A percentile compares a stretch with the other conserved stretches of the same genome.
Conservation (phyloP, 2,329 filamentous ascomycete species). For the Fusarium euwallaceae region DNA sequence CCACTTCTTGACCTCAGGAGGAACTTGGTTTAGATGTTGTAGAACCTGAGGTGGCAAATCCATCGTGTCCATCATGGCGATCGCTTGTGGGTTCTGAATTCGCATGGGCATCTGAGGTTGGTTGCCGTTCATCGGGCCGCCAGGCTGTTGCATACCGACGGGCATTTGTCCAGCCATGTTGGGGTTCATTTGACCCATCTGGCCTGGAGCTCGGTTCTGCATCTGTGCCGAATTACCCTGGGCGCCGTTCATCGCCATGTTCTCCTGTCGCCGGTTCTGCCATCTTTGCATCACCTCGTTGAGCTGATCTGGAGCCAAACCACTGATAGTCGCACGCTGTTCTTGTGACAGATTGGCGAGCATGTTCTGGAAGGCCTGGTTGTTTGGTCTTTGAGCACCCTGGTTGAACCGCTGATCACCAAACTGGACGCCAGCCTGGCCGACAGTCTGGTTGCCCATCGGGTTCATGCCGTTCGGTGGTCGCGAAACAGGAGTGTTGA, state of each 20-base stretch:
- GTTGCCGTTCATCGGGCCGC: conserved; percentile 43
- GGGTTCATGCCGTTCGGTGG: conserved; percentile 60
- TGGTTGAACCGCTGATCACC: conserved; percentile 68
- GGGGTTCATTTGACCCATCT: conserved; percentile 51
- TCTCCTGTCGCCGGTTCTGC: conserved; percentile 56
- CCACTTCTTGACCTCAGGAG: conserved; percentile 64
- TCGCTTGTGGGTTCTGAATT: conserved; percentile 51
- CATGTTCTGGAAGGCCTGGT: conserved; percentile 57
- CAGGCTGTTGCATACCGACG: conserved; percentile 49
- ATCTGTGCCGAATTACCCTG: conserved; percentile 51
- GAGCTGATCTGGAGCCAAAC: conserved; percentile 63
- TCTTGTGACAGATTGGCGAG: conserved; percentile 61
- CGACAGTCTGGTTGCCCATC: conserved; percentile 58
- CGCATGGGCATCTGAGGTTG: conserved; percentile 49
- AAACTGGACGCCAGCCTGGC: conserved; percentile 62
- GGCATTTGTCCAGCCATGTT: conserved; percentile 49
- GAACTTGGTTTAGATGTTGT: conserved; percentile 49
- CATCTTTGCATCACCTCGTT: conserved; percentile 65
- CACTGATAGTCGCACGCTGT: conserved; percentile 59
- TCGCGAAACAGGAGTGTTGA: conserved; percentile 65
- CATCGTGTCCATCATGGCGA: conserved; percentile 62
- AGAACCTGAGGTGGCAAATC: conserved; percentile 58
- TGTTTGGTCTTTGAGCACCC: conserved; percentile 61
- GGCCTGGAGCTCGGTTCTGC: conserved; percentile 48
- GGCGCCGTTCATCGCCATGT: conserved; percentile 50